A percentile compares a stretch with the other conserved stretches of the same genome.
Conservation (phyloP, 306 rosid species). For the Malus sieversii region DNA sequence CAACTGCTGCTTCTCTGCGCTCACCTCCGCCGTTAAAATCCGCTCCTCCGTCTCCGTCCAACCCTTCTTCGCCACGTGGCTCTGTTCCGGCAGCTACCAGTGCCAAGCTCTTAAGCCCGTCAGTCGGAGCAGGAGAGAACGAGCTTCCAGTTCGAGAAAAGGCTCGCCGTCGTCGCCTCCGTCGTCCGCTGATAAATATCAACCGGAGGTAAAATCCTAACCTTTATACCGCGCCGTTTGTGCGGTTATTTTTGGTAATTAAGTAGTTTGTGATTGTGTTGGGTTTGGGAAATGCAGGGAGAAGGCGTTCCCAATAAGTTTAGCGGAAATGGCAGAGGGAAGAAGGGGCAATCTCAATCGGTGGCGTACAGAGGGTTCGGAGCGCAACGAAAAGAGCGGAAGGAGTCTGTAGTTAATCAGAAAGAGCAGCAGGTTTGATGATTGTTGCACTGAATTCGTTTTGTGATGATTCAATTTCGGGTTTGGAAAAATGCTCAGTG, state of each 20-base stretch:
- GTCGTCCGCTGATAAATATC: neutral
- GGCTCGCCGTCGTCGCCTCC: constrained; percentile 8
- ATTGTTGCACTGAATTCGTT: neutral
- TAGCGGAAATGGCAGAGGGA: constrained; percentile 19
- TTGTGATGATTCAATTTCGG: neutral
- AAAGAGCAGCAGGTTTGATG: constrained; percentile 62
- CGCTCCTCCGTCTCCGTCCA: constrained; percentile 31
- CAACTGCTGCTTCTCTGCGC: constrained; percentile 49
- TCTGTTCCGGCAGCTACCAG: constrained; percentile 16
- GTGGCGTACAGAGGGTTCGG: constrained; percentile 50
- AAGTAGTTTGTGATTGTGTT: neutral
- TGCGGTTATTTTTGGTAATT: neutral
- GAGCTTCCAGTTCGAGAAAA: constrained; percentile 17
- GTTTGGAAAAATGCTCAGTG: neutral
- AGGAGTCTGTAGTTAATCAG: constrained; percentile 37
- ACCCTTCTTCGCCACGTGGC: constrained; percentile 17
- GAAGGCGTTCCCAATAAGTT: constrained; percentile 27
- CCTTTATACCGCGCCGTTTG: neutral
- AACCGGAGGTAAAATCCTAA: constrained; percentile 12
- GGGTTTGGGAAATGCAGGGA: constrained; percentile 27
- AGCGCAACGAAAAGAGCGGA: constrained; percentile 47
- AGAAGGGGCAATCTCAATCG: constrained; percentile 29
- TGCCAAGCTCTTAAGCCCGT: constrained; percentile 22
- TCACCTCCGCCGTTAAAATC: constrained; percentile 44
- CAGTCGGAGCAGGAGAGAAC: constrained; percentile 14